Evolutionary conservation across 768 basidiomycete species (phyloP).

Genomic region (Boletus eberwhitei): DNA sequence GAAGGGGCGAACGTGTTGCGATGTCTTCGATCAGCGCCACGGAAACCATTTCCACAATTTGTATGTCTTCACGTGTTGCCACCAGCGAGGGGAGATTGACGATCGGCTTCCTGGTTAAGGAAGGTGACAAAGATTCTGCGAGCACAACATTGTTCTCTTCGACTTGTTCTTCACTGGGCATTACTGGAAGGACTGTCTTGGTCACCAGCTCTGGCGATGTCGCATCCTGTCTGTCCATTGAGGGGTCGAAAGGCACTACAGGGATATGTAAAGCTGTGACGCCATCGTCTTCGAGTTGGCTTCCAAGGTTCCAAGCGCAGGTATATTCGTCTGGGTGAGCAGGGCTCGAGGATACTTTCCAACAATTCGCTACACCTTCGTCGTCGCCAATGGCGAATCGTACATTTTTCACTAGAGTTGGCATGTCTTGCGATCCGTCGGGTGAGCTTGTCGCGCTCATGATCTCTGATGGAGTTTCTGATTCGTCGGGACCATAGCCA

Average conservation of each 20-base stretch:
- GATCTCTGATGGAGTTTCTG: not conserved
- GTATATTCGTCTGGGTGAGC: not conserved
- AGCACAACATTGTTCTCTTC: not conserved
- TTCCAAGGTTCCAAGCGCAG: not conserved
- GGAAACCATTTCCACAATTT: not conserved
- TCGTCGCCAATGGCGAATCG: not conserved
- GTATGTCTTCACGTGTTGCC: not conserved
- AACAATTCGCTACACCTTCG: not conserved
- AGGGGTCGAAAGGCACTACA: not conserved
- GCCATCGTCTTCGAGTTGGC: not conserved
- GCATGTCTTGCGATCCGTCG: not conserved
- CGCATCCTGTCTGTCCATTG: not conserved
- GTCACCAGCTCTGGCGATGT: not conserved
- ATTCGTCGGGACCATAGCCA: not conserved
- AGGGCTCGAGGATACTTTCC: not conserved
- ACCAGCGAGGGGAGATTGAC: conserved; percentile 16
- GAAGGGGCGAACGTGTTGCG: conserved; percentile 13
- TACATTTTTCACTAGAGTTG: not conserved
- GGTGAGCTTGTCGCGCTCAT: not conserved
- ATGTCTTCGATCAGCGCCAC: conserved; percentile 3
- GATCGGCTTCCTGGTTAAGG: not conserved
- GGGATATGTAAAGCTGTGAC: not conserved
- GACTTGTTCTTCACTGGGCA: not conserved
- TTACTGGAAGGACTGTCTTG: not conserved
- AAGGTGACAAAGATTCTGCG: not conserved